Conservation (phyloP, 2,329 filamentous ascomycete species). For the Albifimbria verrucaria region DNA sequence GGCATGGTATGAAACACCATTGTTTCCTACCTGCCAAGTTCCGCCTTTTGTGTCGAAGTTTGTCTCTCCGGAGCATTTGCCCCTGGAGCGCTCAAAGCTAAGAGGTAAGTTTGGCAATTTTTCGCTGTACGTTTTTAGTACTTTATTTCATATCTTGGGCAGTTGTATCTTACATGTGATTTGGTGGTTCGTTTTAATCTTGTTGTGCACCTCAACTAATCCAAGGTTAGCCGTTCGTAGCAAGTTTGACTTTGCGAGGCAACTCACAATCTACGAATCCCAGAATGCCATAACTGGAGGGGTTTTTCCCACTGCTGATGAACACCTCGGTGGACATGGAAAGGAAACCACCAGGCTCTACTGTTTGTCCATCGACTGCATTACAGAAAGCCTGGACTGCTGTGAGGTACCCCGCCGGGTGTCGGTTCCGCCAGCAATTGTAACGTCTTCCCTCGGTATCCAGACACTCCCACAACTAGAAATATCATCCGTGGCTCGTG, state of each 20-base stretch:
- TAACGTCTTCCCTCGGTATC: conserved; percentile 14
- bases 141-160: neutral
- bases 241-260: neutral
- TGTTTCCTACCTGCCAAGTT: conserved; percentile 14
- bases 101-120: conserved; percentile 3
- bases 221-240: neutral
- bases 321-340: conserved; percentile 14
- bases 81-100: conserved; percentile 12
- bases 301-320: conserved; percentile 12
- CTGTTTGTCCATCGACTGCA: conserved; percentile 8
- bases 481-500: conserved; percentile 9
- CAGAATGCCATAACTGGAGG: conserved; percentile 10
- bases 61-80: conserved; percentile 12
- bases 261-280: conserved; percentile 14
- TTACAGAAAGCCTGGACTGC: conserved; percentile 13
- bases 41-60: conserved; percentile 16
- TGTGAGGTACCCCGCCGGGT: conserved; percentile 10
- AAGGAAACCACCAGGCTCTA: conserved; percentile 11
- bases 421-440: conserved; percentile 11
- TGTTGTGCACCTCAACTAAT: conserved; percentile 16
- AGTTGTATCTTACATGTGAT: conserved; percentile 9
- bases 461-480: conserved; percentile 14
- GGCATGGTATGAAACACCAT: conserved; percentile 13
- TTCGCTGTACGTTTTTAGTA: neutral
- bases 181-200: conserved; percentile 9